These are phyloP conservation scores for Colletotrichum musicola DNA, from an alignment of 2,329 filamentous ascomycete genomes.

Conservation along the genomic window DNA sequence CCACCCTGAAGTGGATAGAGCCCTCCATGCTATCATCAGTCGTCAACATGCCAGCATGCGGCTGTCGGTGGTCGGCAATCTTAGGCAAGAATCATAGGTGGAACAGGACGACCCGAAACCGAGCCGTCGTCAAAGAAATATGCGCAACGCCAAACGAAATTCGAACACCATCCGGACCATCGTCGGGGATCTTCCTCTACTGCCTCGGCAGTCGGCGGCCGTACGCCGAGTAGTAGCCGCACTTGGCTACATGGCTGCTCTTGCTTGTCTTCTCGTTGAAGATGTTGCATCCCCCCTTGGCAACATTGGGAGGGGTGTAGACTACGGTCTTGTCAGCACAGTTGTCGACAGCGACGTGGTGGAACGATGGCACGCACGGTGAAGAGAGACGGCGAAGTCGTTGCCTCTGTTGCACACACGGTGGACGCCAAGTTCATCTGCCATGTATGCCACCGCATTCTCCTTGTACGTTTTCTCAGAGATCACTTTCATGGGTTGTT, in stretches of 20 bases:
- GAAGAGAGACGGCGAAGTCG: conserved; percentile 86
- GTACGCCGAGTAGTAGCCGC: conserved; percentile 77
- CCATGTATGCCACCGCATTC: conserved; percentile 90
- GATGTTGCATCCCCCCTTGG: conserved; percentile 83
- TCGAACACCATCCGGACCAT: neutral
- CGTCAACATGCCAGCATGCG: conserved; percentile 33
- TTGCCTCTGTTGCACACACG: conserved; percentile 81
- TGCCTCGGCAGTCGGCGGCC: conserved; percentile 60
- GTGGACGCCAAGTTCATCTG: conserved; percentile 89
- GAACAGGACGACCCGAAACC: conserved; percentile 23
- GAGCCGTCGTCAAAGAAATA: conserved; percentile 18
- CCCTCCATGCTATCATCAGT: conserved; percentile 33
- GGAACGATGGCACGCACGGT: conserved; percentile 52
- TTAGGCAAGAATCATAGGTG: conserved; percentile 7
- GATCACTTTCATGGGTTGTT: conserved; percentile 59
- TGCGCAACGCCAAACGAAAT: conserved; percentile 18
- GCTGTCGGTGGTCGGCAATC: conserved; percentile 23
- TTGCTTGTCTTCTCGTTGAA: conserved; percentile 84
- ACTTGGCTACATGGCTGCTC: conserved; percentile 77
- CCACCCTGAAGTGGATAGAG: conserved; percentile 27
- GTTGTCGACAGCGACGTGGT: neutral
- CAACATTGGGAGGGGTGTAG: conserved; percentile 91
- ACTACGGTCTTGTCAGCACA: conserved; percentile 57
- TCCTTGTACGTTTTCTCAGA: conserved; percentile 76
- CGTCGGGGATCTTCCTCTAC: conserved; percentile 39